Evolutionary conservation across 768 basidiomycete species (phyloP).

Genomic region (Hortiboletus flavorubellus): DNA sequence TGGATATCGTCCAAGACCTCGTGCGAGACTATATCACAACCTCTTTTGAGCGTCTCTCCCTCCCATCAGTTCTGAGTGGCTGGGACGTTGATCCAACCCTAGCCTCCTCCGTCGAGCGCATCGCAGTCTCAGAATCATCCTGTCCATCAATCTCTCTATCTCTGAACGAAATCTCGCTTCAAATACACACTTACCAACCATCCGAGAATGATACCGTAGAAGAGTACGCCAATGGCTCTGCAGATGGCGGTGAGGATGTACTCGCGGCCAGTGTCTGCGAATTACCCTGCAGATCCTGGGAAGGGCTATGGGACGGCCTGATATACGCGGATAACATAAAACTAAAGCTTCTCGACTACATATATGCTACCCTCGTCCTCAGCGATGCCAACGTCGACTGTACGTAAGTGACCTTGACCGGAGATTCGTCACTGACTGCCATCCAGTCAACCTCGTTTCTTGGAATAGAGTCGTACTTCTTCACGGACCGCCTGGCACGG

Average conservation of each 20-base stretch:
- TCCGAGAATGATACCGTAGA: conserved; percentile 63
- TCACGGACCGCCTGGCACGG: conserved; percentile 96
- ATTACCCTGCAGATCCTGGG: conserved; percentile 77
- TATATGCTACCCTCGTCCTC: conserved; percentile 90
- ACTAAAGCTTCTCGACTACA: conserved; percentile 84
- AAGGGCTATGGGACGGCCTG: conserved; percentile 91
- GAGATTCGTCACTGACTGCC: conserved; percentile 5
- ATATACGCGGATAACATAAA: conserved; percentile 87
- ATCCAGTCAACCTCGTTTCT: conserved; percentile 81
- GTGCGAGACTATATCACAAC: conserved; percentile 53
- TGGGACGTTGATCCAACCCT: conserved; percentile 79
- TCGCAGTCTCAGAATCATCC: conserved; percentile 67
- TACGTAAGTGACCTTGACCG: conserved; percentile 36
- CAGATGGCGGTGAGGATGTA: conserved; percentile 60
- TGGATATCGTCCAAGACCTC: conserved; percentile 68
- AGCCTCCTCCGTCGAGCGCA: conserved; percentile 68
- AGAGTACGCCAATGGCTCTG: conserved; percentile 64
- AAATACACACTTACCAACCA: conserved; percentile 89
- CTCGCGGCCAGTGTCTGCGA: conserved; percentile 90
- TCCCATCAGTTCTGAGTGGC: conserved; percentile 69
- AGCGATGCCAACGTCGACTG: conserved; percentile 86
- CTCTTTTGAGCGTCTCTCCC: conserved; percentile 62
- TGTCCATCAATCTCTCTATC: conserved; percentile 55
- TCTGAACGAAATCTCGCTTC: conserved; percentile 57
- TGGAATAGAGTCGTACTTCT: conserved; percentile 96